Evolutionary conservation across 2,329 filamentous ascomycete genomes (phyloP).

Genomic region (Cladobotryum mycophilum): DNA sequence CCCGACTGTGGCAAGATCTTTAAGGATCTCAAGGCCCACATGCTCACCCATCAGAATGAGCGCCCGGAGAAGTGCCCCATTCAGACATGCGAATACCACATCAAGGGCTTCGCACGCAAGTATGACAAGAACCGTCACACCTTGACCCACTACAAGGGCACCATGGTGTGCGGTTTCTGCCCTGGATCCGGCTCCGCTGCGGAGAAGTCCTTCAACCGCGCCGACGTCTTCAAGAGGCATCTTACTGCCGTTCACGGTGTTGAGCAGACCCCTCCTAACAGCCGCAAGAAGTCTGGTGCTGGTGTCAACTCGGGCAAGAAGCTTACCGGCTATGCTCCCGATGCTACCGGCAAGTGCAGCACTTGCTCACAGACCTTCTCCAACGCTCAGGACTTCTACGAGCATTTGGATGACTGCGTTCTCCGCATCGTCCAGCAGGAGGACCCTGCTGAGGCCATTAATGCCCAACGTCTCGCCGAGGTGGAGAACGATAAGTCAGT

Average conservation of each 20-base stretch:
- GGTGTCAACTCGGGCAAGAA: conserved; percentile 50
- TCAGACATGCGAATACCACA: conserved; percentile 82
- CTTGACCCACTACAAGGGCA: conserved; percentile 92
- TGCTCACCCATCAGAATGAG: conserved; percentile 88
- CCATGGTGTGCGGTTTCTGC: conserved; percentile 94
- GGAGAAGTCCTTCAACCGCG: conserved; percentile 93
- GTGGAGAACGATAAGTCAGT: conserved; percentile 59
- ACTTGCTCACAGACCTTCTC: conserved; percentile 87
- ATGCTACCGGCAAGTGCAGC: conserved; percentile 89
- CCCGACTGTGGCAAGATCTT: conserved; percentile 79
- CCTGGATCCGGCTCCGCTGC: conserved; percentile 80
- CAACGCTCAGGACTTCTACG: conserved; percentile 96
- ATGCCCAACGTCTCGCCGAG: conserved; percentile 59
- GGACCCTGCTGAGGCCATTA: conserved; percentile 63
- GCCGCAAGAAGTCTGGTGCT: conserved; percentile 61
- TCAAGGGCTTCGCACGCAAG: conserved; percentile 88
- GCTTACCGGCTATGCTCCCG: conserved; percentile 63
- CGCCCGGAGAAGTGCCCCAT: conserved; percentile 93
- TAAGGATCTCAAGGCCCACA: conserved; percentile 89
- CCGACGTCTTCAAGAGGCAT: conserved; percentile 93
- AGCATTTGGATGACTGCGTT: conserved; percentile 81
- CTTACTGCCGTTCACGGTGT: conserved; percentile 85
- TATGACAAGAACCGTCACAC: conserved; percentile 97
- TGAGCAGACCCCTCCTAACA: conserved; percentile 88
- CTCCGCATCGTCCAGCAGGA: conserved; percentile 66